Base-by-base conservation (phyloP, 2,329 filamentous ascomycete species). In the Epicoccum sorghinum region DNA sequence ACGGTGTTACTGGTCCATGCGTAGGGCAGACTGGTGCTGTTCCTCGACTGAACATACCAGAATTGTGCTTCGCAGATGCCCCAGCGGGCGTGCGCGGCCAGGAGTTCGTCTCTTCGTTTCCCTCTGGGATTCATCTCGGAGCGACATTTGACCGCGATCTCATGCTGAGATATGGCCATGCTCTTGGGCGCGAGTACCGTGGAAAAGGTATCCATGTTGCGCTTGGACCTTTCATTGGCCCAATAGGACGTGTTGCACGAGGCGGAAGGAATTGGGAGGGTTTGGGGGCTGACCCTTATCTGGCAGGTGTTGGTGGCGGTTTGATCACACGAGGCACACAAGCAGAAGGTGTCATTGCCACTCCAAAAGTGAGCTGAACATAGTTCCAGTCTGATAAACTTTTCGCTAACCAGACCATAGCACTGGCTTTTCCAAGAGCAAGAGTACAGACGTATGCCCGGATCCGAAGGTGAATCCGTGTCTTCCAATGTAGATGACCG, bases 191-290 rank as follows among this genome's bases (percentile, higher is more conserved):
- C 57, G 89, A 92, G 69, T 86, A 87, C 44, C 83, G 85, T 10
- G 87, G 86, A 4, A 91, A 91, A 66, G 89, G 89, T 1, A 82
- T 86, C 35, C 86, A 91, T 66, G 80, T 91, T 48, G 85, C 84
- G 60, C 79, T 93, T 5, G 89, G 88, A 0, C 89, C 89, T 0
- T 80, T 83, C 0, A 86, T 90, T 25, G 89, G 89, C 0, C 85
- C 90, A 0, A 69, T 91, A 1, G 89, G 89, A 2, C 82, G 88
- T 7, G 87, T 90, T 65, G 88, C 88, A 1, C 80, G 85, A 45
- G 89, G 87, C 7, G 89, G 89, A 12, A 82, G 89, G 14, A 89
- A 85, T 61, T 91, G 88, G 89, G 89, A 92, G 69, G 84, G 86
- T 0, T 88, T 91, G 60, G 87, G 88, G 3, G 75, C 62, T 1